Evolutionary conservation across 768 basidiomycete species (phyloP), one percentile per base, ranked within the genome.

Genomic region (Auriscalpium vulgare): DNA sequence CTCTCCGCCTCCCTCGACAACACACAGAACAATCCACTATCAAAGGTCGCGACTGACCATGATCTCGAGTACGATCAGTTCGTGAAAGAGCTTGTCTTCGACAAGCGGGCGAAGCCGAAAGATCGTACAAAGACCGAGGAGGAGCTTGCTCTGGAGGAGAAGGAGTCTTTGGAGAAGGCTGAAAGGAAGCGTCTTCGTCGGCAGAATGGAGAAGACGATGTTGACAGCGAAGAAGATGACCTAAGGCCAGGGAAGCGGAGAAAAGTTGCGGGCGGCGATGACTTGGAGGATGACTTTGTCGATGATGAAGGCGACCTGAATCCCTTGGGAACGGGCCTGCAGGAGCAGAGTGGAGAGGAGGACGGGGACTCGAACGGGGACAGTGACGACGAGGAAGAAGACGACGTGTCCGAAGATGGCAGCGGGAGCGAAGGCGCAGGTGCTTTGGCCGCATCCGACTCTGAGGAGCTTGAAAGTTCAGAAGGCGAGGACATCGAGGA

Each of bases 91-190:
- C 82, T 98, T 40, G 94, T 88, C 0, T 95, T 95, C 64, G 97
- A 98, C 56, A 84, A 89, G 63, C 82, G 97, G 1, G 89, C 97
- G 2, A 91, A 94, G 60, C 89, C 97, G 1, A 97, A 92, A 66
- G 90, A 99, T 68, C 74, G 97, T 54, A 94, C 91, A 34, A 97
- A 97, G 74, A 97, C 95, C 0, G 95, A 97, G 64, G 93, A 97
- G 64, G 97, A 99, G 65, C 64, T 93, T 34, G 95, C 94, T 5
- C 57, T 87, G 58, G 93, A 95, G 59, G 90, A 88, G 65, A 94
- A 91, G 63, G 88, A 90, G 62, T 77, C 81, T 5, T 70, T 99
- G 53, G 89, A 95, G 71, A 87, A 84, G 68, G 90, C 91, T 1
- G 97, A 99, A 72, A 76, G 79, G 63, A 79, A 76, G 60, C 78